phyloP scores from a whole-genome alignment of 2,329 filamentous ascomycete genomes.

The Ascochyta viciae-villosae region DNA sequence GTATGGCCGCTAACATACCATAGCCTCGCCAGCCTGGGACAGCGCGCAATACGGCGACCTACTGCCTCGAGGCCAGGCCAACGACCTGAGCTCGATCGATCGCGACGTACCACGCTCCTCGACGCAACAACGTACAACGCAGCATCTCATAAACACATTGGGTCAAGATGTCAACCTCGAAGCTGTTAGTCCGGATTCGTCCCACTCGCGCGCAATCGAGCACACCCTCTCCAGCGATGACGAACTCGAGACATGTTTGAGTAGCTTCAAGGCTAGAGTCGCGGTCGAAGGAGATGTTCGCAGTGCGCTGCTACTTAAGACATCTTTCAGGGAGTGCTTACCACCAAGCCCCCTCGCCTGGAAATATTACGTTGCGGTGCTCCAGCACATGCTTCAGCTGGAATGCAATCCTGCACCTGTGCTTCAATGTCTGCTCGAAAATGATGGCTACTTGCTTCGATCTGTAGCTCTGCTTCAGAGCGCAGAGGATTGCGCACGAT shows the following conservation, averaged over 20 bases:
- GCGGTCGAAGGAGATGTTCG: background rate
- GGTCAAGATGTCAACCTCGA: background rate
- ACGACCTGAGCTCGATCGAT: background rate
- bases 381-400: background rate
- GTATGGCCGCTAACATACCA: background rate
- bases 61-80: background rate
- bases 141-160: background rate
- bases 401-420: background rate
- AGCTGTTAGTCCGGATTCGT: background rate
- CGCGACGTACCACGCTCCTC: background rate
- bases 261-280: conserved; percentile 1
- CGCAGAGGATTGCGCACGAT: background rate
- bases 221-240: background rate
- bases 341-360: conserved; percentile 1
- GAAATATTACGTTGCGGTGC: conserved; percentile 8
- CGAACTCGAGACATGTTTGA: conserved; percentile 4
- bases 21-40: background rate
- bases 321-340: background rate
- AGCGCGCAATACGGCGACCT: background rate
- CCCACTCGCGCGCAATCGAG: background rate
- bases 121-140: background rate
- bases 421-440: background rate
- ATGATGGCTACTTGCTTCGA: background rate
- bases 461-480: background rate
- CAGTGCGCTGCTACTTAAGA: background rate